These are phyloP conservation scores for Chlamydomonas urium DNA, from an alignment of 139 green algal species.

Conservation along the genomic window DNA sequence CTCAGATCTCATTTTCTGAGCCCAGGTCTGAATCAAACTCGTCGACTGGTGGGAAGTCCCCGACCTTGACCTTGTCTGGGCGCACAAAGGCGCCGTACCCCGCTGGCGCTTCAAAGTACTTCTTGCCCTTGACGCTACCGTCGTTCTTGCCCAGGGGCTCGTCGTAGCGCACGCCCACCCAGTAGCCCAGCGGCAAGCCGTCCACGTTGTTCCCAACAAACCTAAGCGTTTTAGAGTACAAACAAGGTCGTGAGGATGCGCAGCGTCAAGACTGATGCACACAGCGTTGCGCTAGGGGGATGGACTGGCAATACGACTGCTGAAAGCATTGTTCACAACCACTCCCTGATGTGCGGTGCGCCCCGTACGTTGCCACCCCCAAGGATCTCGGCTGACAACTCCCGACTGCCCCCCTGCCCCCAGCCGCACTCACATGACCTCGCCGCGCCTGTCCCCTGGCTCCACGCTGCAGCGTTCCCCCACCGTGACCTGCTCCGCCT, in stretches of 20 bases:
- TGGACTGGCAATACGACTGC: too few species aligned
- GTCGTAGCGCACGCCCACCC: constrained; percentile 93
- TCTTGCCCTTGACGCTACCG: constrained; percentile 73
- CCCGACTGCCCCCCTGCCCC: too few species aligned
- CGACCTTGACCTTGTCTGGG: constrained; percentile 70
- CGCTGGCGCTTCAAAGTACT: constrained; percentile 68
- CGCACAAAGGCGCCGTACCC: constrained; percentile 81
- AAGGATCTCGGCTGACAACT: too few species aligned
- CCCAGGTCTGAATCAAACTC: constrained; percentile 63
- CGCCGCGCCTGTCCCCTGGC: constrained; percentile 84
- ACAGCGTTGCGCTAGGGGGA: too few species aligned
- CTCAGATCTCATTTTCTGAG: constrained; percentile 80
- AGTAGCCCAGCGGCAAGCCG: constrained; percentile 72
- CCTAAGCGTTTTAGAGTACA: too few species aligned
- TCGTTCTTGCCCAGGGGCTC: constrained; percentile 97
- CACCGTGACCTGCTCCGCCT: constrained; percentile 11
- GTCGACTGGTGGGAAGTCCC: constrained; percentile 83
- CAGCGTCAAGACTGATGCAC: too few species aligned
- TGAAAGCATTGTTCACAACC: too few species aligned
- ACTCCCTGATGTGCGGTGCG: too few species aligned
- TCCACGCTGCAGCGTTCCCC: constrained; percentile 72
- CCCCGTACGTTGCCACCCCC: too few species aligned
- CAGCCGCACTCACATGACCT: constrained; percentile 64
- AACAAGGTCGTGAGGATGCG: too few species aligned
- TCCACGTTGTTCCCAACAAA: constrained; percentile 70